phyloP scores from a whole-genome alignment of 495 filamentous ascomycete genomes.

The Jackrogersella multiformis region DNA sequence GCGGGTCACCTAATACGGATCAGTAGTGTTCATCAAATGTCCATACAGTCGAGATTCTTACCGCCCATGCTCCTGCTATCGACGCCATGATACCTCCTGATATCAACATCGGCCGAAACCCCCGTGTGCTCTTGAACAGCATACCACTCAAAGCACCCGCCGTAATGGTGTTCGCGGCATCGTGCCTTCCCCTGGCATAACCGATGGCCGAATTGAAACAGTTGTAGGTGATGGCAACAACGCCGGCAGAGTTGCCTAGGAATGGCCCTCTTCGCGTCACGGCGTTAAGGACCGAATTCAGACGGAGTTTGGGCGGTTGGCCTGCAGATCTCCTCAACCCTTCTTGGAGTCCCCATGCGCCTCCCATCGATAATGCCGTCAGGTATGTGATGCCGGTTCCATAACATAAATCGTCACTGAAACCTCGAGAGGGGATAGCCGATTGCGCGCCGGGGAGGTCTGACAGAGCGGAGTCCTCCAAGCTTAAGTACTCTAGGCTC shows the following conservation, averaged over 20 bases:
- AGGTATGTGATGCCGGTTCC: constrained; percentile 95
- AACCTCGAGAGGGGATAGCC: constrained; percentile 91
- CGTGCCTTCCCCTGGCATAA: constrained; percentile 86
- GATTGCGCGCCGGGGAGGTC: constrained; percentile 87
- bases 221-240: constrained; percentile 95
- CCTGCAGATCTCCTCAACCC: constrained; percentile 76
- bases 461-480: constrained; percentile 91
- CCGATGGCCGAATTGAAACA: constrained; percentile 92
- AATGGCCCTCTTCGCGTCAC: constrained; percentile 95
- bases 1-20: constrained; percentile 60
- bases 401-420: constrained; percentile 98
- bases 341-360: constrained; percentile 90
- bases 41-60: constrained; percentile 58
- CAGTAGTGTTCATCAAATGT: constrained; percentile 13
- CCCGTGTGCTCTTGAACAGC: constrained; percentile 94
- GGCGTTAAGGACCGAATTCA: constrained; percentile 93
- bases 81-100: constrained; percentile 86
- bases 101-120: constrained; percentile 89
- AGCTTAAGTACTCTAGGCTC: constrained; percentile 88
- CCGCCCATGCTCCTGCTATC: constrained; percentile 87
- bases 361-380: constrained; percentile 82
- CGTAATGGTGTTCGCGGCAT: constrained; percentile 83
- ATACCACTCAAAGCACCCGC: constrained; percentile 89
- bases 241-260: constrained; percentile 92
- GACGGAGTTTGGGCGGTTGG: constrained; percentile 85